Percentiles rank a stretch among this genome's conserved stretches.
Evolutionary conservation across 2,329 filamentous ascomycete species (phyloP).

Genomic region (Dactylonectria macrodidyma): DNA sequence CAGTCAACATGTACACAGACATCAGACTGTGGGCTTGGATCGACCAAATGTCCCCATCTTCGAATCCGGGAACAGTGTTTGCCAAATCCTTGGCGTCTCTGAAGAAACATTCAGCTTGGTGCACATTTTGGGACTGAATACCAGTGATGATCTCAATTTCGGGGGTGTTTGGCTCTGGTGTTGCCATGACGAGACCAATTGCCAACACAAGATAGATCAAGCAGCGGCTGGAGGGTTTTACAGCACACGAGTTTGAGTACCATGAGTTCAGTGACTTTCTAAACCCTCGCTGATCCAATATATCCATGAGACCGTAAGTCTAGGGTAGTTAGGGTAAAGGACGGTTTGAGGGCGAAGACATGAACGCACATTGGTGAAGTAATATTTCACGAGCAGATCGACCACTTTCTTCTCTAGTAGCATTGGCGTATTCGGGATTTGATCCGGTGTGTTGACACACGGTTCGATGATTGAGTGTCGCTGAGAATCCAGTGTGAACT

Average conservation of each 20-base stretch:
- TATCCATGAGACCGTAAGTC: conserved; percentile 73
- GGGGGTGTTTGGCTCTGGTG: conserved; percentile 62
- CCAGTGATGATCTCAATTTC: conserved; percentile 67
- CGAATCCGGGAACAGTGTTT: conserved; percentile 64
- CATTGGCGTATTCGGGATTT: conserved; percentile 7
- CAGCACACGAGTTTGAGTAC: conserved; percentile 67
- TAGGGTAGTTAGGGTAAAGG: conserved; percentile 44
- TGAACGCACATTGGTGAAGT: conserved; percentile 70
- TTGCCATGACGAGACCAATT: conserved; percentile 72
- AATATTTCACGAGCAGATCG: conserved; percentile 61
- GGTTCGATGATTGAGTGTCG: conserved; percentile 64
- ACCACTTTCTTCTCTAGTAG: conserved; percentile 71
- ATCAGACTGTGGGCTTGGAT: conserved; percentile 76
- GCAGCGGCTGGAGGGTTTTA: conserved; percentile 68
- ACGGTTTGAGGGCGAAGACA: background rate
- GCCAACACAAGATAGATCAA: conserved; percentile 74
- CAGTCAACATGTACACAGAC: conserved; percentile 74
- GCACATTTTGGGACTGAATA: conserved; percentile 62
- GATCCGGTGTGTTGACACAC: background rate
- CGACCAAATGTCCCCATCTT: conserved; percentile 76
- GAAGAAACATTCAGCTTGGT: conserved; percentile 75
- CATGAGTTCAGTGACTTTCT: conserved; percentile 64
- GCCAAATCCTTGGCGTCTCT: conserved; percentile 69
- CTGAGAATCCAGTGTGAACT: conserved; percentile 71
- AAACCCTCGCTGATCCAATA: conserved; percentile 69